Percentiles rank a stretch among this genome's conserved stretches.
These are phyloP conservation scores for Penicillium sp. DNA, from an alignment of 2,329 filamentous ascomycete species.

Conservation along the genomic window DNA sequence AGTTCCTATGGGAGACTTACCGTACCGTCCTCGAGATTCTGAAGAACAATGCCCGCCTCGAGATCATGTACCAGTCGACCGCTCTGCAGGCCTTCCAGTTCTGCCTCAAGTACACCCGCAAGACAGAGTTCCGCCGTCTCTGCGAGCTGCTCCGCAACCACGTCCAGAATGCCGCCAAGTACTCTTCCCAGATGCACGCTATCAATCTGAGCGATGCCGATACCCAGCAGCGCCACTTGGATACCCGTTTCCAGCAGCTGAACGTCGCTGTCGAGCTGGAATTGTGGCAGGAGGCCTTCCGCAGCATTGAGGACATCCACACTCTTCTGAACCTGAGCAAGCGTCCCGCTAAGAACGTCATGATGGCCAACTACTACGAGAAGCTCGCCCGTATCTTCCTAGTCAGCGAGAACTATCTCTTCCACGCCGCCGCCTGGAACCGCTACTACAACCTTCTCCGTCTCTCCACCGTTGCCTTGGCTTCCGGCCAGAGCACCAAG, in stretches of 20 bases:
- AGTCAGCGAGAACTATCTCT: conserved; percentile 98
- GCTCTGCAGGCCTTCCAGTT: conserved; percentile 98
- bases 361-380: conserved; percentile 99
- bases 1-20: conserved; percentile 99
- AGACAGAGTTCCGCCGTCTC: conserved; percentile 98
- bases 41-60: conserved; percentile 96
- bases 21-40: conserved; percentile 97
- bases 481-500: conserved; percentile 84
- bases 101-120: conserved; percentile 95
- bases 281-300: conserved; percentile 99
- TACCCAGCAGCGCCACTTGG: conserved; percentile 92
- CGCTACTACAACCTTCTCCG: conserved; percentile 95
- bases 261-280: conserved; percentile 98
- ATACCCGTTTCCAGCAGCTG: conserved; percentile 97
- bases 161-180: conserved; percentile 98
- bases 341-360: conserved; percentile 94
- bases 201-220: conserved; percentile 98
- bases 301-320: conserved; percentile 98
- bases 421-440: conserved; percentile 97
- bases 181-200: conserved; percentile 97
- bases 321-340: conserved; percentile 96
- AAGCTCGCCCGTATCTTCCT: conserved; percentile 98
- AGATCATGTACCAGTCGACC: conserved; percentile 97
- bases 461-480: conserved; percentile 79
- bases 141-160: conserved; percentile 98